Conservation (phyloP, 768 basidiomycete species). For the Rhodosporidiobolus odoratus region DNA sequence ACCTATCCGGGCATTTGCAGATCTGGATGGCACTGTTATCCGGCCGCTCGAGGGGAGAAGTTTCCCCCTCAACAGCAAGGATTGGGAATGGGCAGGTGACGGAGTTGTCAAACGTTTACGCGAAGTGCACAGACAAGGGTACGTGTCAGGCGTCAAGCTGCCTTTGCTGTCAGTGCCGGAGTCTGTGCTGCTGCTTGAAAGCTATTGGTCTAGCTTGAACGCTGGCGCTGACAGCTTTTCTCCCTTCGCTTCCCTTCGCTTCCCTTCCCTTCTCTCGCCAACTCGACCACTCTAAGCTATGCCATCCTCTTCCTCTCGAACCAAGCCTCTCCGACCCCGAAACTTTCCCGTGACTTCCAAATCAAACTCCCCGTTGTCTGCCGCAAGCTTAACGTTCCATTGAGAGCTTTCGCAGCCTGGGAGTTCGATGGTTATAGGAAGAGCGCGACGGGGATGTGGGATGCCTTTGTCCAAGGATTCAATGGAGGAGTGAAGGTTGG, state of each 20-base stretch:
- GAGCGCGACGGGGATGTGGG: slow-evolving; percentile 46
- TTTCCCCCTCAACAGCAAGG: slow-evolving; percentile 43
- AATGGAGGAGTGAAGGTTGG: slow-evolving; percentile 43
- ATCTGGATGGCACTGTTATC: slow-evolving; percentile 48
- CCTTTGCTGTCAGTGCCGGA: neutral
- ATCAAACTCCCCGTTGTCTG: slow-evolving; percentile 4
- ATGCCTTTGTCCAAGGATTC: slow-evolving; percentile 34
- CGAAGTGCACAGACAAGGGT: slow-evolving; percentile 41
- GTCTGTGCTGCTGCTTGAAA: neutral
- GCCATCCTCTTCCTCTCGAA: slow-evolving; percentile 45
- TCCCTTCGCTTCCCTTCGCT: neutral
- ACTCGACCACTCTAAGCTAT: neutral
- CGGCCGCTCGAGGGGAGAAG: slow-evolving; percentile 34
- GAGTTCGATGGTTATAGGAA: slow-evolving; percentile 46
- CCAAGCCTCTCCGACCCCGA: slow-evolving; percentile 34
- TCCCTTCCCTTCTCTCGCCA: neutral
- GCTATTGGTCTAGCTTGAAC: slow-evolving; percentile 44
- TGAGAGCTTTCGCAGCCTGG: slow-evolving; percentile 45
- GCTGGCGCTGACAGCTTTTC: slow-evolving; percentile 34
- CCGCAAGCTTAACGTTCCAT: slow-evolving; percentile 34
- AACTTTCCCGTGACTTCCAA: neutral
- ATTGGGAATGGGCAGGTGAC: slow-evolving; percentile 46
- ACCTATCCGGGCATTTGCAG: slow-evolving; percentile 38
- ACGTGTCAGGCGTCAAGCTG: too few species aligned
- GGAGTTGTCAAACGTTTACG: slow-evolving; percentile 41